Evolutionary conservation across 768 basidiomycete genomes (phyloP), one percentile per base, ranked within the genome.

Genomic region (Cyathus striatus): DNA sequence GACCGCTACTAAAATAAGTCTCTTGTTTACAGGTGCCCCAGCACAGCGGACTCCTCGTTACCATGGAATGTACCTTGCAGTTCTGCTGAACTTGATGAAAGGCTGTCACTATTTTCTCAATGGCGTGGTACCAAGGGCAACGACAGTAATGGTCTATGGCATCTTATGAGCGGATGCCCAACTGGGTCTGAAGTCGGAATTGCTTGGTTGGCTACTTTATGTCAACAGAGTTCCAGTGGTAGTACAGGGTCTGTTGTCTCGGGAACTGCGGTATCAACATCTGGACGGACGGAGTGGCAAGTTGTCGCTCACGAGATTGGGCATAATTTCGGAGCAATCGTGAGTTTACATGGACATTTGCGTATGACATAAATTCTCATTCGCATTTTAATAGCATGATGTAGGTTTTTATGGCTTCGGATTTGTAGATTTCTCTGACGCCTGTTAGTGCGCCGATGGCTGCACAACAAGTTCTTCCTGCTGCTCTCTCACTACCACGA

Each of bases 251-350:
- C 75, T 3, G 57, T 75, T 23, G 86, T 90, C 26, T 86, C 83
- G 20, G 90, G 90, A 7, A 86, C 90, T 1, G 90, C 79, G 3
- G 89, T 93, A 1, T 86, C 87, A 4, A 90, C 88, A 1, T 72
- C 80, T 5, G 81, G 85, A 3, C 69, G 76, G 37, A 81, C 80
- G 2, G 90, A 92, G 58, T 90, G 85, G 83, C 85, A 89, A 59
- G 83, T 89, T 38, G 70, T 90, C 23, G 75, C 86, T 18, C 88
- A 91, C 59, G 88, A 90, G 59, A 86, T 81, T 44, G 87, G 87
- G 13, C 86, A 88, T 60, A 93, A 91, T 55, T 90, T 94, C 62
- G 90, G 91, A 37, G 89, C 89, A 14, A 91, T 91, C 49, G 84
- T 87, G 54, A 63, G 84, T 75, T 33, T 30, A 18, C 26, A 52